Conservation (phyloP, 2,329 filamentous ascomycete species). For the Penicillium sp. region DNA sequence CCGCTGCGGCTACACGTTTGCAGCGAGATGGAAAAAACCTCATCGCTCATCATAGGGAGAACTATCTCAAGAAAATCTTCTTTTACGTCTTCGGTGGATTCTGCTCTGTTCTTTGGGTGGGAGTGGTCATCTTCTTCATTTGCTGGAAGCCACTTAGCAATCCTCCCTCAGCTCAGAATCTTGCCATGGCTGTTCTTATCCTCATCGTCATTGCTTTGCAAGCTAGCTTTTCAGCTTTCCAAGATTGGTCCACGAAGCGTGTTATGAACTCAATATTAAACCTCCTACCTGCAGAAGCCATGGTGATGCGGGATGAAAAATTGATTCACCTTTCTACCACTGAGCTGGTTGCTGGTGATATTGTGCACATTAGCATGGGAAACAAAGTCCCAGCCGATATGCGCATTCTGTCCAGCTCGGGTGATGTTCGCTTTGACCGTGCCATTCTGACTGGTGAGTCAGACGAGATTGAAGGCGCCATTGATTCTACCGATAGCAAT, state of each 20-base stretch:
- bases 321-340: conserved; percentile 53
- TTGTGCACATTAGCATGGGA: conserved; percentile 67
- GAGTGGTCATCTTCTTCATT: conserved; percentile 70
- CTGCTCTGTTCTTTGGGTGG: conserved; percentile 69
- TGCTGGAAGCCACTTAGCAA: conserved; percentile 73
- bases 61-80: conserved; percentile 58
- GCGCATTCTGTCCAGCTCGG: conserved; percentile 66
- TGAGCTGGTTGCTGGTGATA: conserved; percentile 72
- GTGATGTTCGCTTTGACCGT: conserved; percentile 71
- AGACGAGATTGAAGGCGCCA: conserved; percentile 62
- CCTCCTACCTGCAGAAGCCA: conserved; percentile 71
- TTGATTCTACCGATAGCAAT: conserved; percentile 67
- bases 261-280: conserved; percentile 78
- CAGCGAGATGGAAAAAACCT: conserved; percentile 67
- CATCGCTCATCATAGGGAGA: conserved; percentile 65
- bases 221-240: conserved; percentile 67
- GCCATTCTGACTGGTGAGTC: conserved; percentile 74
- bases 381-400: conserved; percentile 76
- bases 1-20: conserved; percentile 57
- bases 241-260: conserved; percentile 72
- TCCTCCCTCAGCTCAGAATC: conserved; percentile 67
- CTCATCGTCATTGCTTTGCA: conserved; percentile 69
- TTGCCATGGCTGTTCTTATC: conserved; percentile 71
- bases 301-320: conserved; percentile 63
- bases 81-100: conserved; percentile 78